These are phyloP conservation scores for Rhodotorula sp. DNA, from an alignment of 1,284 basidiomycete genomes.

Conservation along the genomic window DNA sequence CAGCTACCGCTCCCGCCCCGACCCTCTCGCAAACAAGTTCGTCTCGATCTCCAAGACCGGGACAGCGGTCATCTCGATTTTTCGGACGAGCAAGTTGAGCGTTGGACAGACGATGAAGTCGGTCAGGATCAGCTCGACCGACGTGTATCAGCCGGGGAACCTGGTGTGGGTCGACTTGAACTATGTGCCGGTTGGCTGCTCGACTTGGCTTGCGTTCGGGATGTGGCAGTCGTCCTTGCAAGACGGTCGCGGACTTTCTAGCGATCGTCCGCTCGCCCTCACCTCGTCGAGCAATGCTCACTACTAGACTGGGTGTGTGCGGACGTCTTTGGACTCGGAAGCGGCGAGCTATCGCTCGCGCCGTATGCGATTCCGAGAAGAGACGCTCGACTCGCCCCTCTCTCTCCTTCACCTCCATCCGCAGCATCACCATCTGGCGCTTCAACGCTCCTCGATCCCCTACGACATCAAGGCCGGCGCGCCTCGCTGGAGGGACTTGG, in stretches of 20 bases:
- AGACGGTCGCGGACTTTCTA: too few species aligned
- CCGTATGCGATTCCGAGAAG: background rate
- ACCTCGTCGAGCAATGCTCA: too few species aligned
- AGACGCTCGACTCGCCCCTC: too few species aligned
- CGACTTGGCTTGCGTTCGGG: constrained; percentile 42
- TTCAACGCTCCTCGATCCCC: constrained; percentile 6
- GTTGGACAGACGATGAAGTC: background rate
- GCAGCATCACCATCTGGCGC: constrained; percentile 18
- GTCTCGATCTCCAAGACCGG: background rate
- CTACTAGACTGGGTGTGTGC: constrained; percentile 14
- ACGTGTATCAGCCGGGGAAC: constrained; percentile 1
- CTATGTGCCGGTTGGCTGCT: background rate
- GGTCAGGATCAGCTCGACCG: background rate
- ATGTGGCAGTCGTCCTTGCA: background rate
- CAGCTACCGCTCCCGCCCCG: constrained; percentile 6
- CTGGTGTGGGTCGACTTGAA: constrained; percentile 8
- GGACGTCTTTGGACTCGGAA: too few species aligned
- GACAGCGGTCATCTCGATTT: background rate
- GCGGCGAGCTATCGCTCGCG: too few species aligned
- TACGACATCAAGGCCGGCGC: constrained; percentile 7
- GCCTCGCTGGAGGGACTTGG: constrained; percentile 12
- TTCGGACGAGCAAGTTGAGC: too few species aligned
- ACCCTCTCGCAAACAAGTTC: background rate
- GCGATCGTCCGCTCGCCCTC: too few species aligned
- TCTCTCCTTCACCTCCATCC: background rate